Percentiles rank a stretch among this genome's conserved stretches.
Conservation (phyloP, 2,329 filamentous ascomycete genomes). For the Exophiala xenobiotica region DNA sequence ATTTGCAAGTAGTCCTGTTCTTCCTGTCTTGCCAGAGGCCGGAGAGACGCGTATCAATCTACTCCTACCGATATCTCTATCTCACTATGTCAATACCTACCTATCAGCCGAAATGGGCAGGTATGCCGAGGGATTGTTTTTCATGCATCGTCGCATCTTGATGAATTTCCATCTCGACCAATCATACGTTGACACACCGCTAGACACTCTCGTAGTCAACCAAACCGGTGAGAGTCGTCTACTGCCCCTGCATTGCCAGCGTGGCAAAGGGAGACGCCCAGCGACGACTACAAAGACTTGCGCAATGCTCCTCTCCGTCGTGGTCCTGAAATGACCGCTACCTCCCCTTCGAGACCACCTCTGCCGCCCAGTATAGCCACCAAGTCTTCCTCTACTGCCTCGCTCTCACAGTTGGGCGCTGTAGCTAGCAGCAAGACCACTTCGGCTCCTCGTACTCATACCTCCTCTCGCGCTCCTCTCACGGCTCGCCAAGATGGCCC, state of each 20-base stretch:
- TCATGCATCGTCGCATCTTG: no score
- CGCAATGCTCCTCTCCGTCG: conserved; percentile 25
- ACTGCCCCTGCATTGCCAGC: conserved; percentile 39
- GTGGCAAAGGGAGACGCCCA: conserved; percentile 19
- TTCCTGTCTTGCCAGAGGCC: no score
- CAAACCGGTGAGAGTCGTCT: conserved; percentile 23
- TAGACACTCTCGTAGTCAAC: conserved; percentile 17
- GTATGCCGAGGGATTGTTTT: not conserved
- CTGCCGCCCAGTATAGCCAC: conserved; percentile 19
- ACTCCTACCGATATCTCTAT: no score
- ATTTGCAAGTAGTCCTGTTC: not conserved
- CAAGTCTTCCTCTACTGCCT: conserved; percentile 39
- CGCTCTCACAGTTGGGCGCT: conserved; percentile 24
- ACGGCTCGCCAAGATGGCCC: conserved; percentile 32
- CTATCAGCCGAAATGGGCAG: not conserved
- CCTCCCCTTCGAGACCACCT: conserved; percentile 33
- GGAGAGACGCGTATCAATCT: no score
- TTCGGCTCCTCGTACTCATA: conserved; percentile 30
- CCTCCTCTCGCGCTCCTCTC: conserved; percentile 36
- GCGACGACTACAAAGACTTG: conserved; percentile 36
- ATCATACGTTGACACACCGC: conserved; percentile 29
- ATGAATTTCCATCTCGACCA: conserved; percentile 18
- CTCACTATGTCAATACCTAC: not conserved
- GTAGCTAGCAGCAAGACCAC: conserved; percentile 27
- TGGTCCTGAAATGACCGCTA: conserved; percentile 31